Evolutionary conservation across 257 asterid species (phyloP).

Genomic region (Salvia miltiorrhiza): DNA sequence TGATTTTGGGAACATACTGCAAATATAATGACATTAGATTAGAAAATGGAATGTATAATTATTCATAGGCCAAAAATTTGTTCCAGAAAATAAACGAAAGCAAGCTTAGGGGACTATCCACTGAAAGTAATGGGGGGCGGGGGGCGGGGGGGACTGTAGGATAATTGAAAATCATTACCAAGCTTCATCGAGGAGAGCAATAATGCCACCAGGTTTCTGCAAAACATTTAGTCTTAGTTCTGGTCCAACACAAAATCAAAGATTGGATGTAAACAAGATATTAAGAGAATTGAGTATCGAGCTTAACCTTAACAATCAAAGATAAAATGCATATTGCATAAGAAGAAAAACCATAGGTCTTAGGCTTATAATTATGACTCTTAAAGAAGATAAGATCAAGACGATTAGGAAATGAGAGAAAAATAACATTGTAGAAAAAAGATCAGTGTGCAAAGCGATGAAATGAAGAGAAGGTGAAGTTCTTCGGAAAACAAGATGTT

Average conservation of each 20-base stretch:
- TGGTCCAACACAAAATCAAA: background rate
- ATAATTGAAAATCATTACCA: slow-evolving; percentile 48
- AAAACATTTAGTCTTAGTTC: slow-evolving; percentile 30
- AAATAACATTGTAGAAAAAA: slow-evolving; percentile 7
- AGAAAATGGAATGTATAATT: slow-evolving; percentile 21
- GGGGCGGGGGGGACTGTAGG: slow-evolving; percentile 14
- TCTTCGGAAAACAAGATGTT: background rate
- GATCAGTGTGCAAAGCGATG: slow-evolving; percentile 7
- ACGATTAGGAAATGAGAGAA: background rate
- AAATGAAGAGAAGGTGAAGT: background rate
- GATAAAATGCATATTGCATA: background rate
- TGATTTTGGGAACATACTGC: slow-evolving; percentile 99
- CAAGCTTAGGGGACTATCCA: slow-evolving; percentile 12
- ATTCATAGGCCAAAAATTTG: background rate
- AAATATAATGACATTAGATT: slow-evolving; percentile 26
- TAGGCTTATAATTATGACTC: background rate
- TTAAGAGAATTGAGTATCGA: background rate
- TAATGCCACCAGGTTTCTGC: slow-evolving; percentile 98
- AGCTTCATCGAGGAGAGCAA: slow-evolving; percentile 98
- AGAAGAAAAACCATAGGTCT: slow-evolving; percentile 9
- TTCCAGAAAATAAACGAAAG: slow-evolving; percentile 14
- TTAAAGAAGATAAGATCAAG: slow-evolving; percentile 6
- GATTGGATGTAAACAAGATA: slow-evolving; percentile 6
- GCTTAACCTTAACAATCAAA: slow-evolving; percentile 9
- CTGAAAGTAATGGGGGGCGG: background rate